Evolutionary conservation across 1,139 yeast species (phyloP).

Genomic region (Kodamaea fungicola): DNA sequence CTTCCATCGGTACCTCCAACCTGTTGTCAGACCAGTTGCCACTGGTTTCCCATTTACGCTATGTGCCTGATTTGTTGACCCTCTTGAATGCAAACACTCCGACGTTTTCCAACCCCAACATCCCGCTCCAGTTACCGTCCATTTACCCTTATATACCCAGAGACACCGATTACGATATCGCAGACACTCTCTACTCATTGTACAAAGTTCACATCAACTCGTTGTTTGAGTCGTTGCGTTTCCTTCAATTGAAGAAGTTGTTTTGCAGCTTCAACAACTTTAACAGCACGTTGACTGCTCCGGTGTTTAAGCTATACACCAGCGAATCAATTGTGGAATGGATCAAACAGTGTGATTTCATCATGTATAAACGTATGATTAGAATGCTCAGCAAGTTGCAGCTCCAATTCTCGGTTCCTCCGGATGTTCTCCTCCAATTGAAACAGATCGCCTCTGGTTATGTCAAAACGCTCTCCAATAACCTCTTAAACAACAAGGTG

Average conservation of each 20-base stretch:
- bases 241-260: slow-evolving; percentile 62
- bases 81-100: slow-evolving; percentile 20
- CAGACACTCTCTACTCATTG: slow-evolving; percentile 56
- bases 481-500: slow-evolving; percentile 35
- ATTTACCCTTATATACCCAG: slow-evolving; percentile 49
- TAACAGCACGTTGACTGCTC: slow-evolving; percentile 58
- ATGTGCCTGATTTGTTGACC: slow-evolving; percentile 35
- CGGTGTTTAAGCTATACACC: slow-evolving; percentile 58
- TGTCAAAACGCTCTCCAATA: slow-evolving; percentile 36
- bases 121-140: slow-evolving; percentile 46
- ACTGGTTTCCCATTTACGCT: slow-evolving; percentile 25
- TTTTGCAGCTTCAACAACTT: slow-evolving; percentile 53
- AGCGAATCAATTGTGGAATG: slow-evolving; percentile 53
- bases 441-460: slow-evolving; percentile 43
- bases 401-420: slow-evolving; percentile 56
- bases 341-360: slow-evolving; percentile 64
- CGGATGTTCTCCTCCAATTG: slow-evolving; percentile 49
- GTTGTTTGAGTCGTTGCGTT: slow-evolving; percentile 63
- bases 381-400: slow-evolving; percentile 65
- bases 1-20: slow-evolving; percentile 12
- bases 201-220: slow-evolving; percentile 63
- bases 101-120: slow-evolving; percentile 17
- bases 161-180: slow-evolving; percentile 54
- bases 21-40: slow-evolving; percentile 15
- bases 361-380: slow-evolving; percentile 58